Evolutionary conservation across 148 eudicot species (phyloP).

Genomic region (Heliosperma pusillum): DNA sequence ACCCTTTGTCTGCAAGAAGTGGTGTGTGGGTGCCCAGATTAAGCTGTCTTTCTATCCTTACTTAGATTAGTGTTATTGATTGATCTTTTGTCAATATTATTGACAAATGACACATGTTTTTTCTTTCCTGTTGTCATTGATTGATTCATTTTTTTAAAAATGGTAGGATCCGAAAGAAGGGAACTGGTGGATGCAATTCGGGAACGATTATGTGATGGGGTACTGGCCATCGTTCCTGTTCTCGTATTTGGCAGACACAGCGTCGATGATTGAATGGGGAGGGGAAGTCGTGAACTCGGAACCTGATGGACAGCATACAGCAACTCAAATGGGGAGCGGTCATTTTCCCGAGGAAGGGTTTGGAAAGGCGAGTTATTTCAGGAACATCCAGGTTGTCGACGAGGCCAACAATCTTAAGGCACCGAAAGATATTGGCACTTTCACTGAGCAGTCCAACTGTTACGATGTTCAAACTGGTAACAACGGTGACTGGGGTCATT

Average conservation of each 20-base stretch:
- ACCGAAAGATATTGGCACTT: constrained; percentile 83
- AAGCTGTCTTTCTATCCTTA: constrained; percentile 16
- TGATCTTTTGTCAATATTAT: not conserved
- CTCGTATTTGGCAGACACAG: constrained; percentile 91
- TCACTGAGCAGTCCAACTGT: constrained; percentile 89
- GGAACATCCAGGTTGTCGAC: constrained; percentile 88
- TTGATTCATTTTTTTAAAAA: not conserved
- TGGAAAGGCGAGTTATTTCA: constrained; percentile 88
- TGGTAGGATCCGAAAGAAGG: constrained; percentile 90
- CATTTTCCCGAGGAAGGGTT: constrained; percentile 94
- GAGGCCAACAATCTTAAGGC: constrained; percentile 85
- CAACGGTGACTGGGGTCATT: constrained; percentile 89
- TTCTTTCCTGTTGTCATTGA: not conserved
- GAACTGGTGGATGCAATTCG: constrained; percentile 99
- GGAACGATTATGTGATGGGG: constrained; percentile 70
- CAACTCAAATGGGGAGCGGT: constrained; percentile 97
- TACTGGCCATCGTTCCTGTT: constrained; percentile 97
- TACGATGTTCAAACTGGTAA: constrained; percentile 85
- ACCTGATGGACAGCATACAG: constrained; percentile 81
- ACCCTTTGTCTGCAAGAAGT: constrained; percentile 21
- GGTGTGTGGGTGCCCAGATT: constrained; percentile 30
- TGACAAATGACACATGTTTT: too few relatives aligned
- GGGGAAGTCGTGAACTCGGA: constrained; percentile 91
- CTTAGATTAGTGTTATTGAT: not conserved
- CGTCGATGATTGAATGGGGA: constrained; percentile 99